These are phyloP conservation scores for Colletotrichum sojae DNA, from an alignment of 2,329 filamentous ascomycete genomes.

Conservation along the genomic window DNA sequence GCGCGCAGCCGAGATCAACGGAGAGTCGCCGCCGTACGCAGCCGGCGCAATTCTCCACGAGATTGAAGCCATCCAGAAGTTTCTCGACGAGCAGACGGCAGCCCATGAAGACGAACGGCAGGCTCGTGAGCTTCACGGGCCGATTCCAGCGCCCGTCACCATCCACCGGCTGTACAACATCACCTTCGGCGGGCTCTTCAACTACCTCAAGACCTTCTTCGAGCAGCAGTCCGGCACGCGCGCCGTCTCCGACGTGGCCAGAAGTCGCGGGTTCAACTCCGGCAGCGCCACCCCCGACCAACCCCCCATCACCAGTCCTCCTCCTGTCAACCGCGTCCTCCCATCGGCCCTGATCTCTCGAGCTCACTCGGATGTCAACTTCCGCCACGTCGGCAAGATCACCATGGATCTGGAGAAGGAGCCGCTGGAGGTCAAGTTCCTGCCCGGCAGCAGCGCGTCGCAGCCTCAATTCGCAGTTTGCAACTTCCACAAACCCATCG, in stretches of 20 bases:
- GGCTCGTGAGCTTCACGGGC: not conserved
- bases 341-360: slow-evolving; percentile 2
- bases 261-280: not conserved
- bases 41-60: slow-evolving; percentile 26
- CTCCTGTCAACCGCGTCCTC: not conserved
- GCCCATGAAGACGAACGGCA: not conserved
- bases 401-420: slow-evolving; percentile 36
- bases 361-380: slow-evolving; percentile 8
- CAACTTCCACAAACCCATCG: slow-evolving; percentile 30
- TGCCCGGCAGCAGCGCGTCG: not conserved
- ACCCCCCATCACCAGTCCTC: not conserved
- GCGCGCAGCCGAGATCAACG: slow-evolving; percentile 18
- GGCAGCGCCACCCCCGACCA: not conserved
- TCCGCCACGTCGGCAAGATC: slow-evolving; percentile 27
- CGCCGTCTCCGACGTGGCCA: not conserved
- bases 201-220: slow-evolving; percentile 14
- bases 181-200: slow-evolving; percentile 4
- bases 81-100: not conserved
- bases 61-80: slow-evolving; percentile 20
- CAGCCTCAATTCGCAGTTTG: slow-evolving; percentile 30
- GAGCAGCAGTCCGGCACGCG: slow-evolving; percentile 15
- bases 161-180: not conserved
- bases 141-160: no score
- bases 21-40: slow-evolving; percentile 36
- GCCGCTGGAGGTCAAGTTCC: slow-evolving; percentile 28